Percentiles rank a stretch among this genome's conserved stretches.
phyloP scores from a whole-genome alignment of 2,329 filamentous ascomycete genomes.

The Leptographium flavum region DNA sequence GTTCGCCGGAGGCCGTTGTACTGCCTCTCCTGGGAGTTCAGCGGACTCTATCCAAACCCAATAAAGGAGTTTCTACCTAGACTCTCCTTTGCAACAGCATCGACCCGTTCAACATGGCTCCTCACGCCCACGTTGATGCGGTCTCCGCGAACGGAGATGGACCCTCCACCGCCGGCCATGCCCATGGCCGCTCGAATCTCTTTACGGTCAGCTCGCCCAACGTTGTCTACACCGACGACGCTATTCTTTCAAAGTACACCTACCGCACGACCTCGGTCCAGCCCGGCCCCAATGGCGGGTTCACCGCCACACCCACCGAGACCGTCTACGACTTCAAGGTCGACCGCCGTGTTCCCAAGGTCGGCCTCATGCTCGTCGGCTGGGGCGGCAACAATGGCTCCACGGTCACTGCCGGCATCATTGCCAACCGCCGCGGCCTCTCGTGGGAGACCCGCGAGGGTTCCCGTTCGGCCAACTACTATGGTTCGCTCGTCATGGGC shows the following conservation, averaged over 20 bases:
- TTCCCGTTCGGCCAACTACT: slow-evolving; percentile 80
- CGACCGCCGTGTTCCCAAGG: slow-evolving; percentile 81
- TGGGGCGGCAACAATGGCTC: slow-evolving; percentile 98
- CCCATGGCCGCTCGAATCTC: slow-evolving; percentile 30
- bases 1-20: slow-evolving; percentile 92
- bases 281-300: slow-evolving; percentile 54
- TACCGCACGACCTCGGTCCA: slow-evolving; percentile 87
- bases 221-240: slow-evolving; percentile 73
- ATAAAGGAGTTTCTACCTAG: slow-evolving; percentile 26
- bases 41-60: slow-evolving; percentile 48
- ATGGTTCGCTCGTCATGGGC: slow-evolving; percentile 92
- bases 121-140: slow-evolving; percentile 59
- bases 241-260: slow-evolving; percentile 88
- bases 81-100: not conserved
- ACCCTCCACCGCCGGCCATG: slow-evolving; percentile 20
- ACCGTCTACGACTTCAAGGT: slow-evolving; percentile 96
- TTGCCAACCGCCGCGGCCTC: slow-evolving; percentile 80
- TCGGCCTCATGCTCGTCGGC: slow-evolving; percentile 94
- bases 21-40: slow-evolving; percentile 74
- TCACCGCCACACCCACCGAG: slow-evolving; percentile 73
- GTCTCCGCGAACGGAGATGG: slow-evolving; percentile 46
- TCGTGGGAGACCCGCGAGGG: slow-evolving; percentile 92
- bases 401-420: slow-evolving; percentile 91
- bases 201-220: slow-evolving; percentile 89
- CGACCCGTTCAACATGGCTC: slow-evolving; percentile 55